Base-by-base conservation (phyloP, 176 grass and related monocot genomes). In the Eragrostis nindensis region DNA sequence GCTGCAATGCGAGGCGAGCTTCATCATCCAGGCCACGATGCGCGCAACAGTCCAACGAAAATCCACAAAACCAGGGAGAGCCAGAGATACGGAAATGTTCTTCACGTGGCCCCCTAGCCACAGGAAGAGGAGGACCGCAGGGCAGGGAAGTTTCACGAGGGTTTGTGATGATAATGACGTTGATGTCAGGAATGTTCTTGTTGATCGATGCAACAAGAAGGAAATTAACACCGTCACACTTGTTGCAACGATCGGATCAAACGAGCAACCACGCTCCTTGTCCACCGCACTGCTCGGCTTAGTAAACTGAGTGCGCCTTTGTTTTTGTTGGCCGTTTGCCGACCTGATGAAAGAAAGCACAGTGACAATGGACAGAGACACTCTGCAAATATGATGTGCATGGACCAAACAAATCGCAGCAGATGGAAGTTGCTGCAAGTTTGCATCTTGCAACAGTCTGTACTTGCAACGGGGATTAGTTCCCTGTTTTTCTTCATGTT, bases 221-320 rank as follows among this genome's bases (percentile, higher is more conserved):
- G 2, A 3, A n/a, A n/a, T 80, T 11, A 66, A 21, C 47, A 40
- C 62, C 64, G 11, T 81, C 38, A 10, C 39, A 12, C 55, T 59
- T 13, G 57, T 14, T 77, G 32, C 57, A 5, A 11, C 24, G 40
- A 71, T 60, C 67, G 21, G 25, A n/a, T 44, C 68, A 32, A 32
- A 63, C 60, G 29, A 63, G 26, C 62, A 1, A 2, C 5, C 12
- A 6, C 22, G 15, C 9, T n/a, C 65, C 38, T 68, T 68, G 65
- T 66, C 12, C 26, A 12, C 13, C 2, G 60, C 26, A 5, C 11
- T 6, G 25, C 60, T 1, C 15, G 1, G 16, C 75, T 66, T 78
- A 75, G 85, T 87, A 76, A 82, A 76, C 78, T 56, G 79, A 82
- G 85, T 71, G 85, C 2, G 25, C 63, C 24, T 46, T 74, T 62